A percentile compares a stretch with the other conserved stretches of the same genome.
phyloP scores from a whole-genome alignment of 2,329 filamentous ascomycete genomes.

The Alternaria arbusti region DNA sequence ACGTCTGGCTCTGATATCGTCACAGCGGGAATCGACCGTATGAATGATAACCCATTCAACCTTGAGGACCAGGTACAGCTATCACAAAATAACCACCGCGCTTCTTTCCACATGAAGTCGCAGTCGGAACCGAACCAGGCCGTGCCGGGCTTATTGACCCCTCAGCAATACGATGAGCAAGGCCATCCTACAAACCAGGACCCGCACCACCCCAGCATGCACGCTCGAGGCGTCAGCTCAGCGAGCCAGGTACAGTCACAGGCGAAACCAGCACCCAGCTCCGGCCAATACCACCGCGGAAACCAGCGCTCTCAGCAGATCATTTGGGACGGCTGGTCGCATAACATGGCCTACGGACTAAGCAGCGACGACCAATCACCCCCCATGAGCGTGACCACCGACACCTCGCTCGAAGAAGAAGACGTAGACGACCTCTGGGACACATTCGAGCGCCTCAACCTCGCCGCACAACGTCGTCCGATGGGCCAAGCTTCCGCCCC shows the following conservation, averaged over 20 bases:
- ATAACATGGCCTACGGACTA: constrained; percentile 40
- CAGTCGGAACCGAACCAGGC: constrained; percentile 50
- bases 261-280: constrained; percentile 28
- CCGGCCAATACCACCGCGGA: constrained; percentile 27
- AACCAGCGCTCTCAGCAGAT: constrained; percentile 39
- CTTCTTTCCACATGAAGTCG: constrained; percentile 49
- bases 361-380: constrained; percentile 41
- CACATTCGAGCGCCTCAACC: constrained; percentile 30
- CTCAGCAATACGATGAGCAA: constrained; percentile 45
- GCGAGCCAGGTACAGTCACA: constrained; percentile 42
- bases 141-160: constrained; percentile 45
- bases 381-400: constrained; percentile 38
- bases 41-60: constrained; percentile 57
- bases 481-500: constrained; percentile 15
- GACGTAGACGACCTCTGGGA: constrained; percentile 48
- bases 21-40: constrained; percentile 47
- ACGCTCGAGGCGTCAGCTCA: constrained; percentile 44
- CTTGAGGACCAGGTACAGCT: constrained; percentile 54
- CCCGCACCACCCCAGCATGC: constrained; percentile 36
- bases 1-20: constrained; percentile 51
- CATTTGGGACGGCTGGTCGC: constrained; percentile 44
- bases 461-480: constrained; percentile 18
- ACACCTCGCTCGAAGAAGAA: constrained; percentile 42
- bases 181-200: constrained; percentile 41
- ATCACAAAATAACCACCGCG: constrained; percentile 47